A percentile compares a stretch with the other conserved stretches of the same genome.
Conservation (phyloP, 2,329 filamentous ascomycete species). For the Colletotrichum sp. region DNA sequence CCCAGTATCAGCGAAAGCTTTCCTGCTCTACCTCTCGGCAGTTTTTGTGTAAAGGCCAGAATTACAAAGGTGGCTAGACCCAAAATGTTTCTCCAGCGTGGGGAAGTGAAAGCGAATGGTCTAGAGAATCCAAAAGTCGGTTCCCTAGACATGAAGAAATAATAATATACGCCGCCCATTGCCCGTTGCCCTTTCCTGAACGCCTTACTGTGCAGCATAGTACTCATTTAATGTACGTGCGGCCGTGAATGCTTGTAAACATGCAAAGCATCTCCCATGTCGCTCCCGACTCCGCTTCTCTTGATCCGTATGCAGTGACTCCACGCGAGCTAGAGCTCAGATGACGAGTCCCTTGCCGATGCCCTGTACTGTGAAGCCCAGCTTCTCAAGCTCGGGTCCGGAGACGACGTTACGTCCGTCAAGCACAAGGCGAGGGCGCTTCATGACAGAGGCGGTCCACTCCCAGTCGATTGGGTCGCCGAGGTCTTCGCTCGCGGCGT, state of each 20-base stretch:
- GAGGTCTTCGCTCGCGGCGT: constrained; percentile 29
- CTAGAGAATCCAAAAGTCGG: neutral
- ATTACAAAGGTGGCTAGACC: neutral
- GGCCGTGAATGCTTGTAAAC: constrained; percentile 1
- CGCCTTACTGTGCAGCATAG: constrained; percentile 13
- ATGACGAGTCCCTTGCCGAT: constrained; percentile 47
- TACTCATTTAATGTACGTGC: constrained; percentile 5
- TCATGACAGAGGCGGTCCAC: constrained; percentile 31
- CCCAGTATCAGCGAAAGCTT: neutral
- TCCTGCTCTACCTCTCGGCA: neutral
- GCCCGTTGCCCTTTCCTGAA: constrained; percentile 2
- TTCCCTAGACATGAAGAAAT: neutral
- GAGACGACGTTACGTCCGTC: constrained; percentile 23
- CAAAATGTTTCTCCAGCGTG: neutral
- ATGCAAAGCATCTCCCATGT: neutral
- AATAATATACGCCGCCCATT: constrained; percentile 6
- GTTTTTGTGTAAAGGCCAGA: neutral
- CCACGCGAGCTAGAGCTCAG: constrained; percentile 26
- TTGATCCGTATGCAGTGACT: neutral
- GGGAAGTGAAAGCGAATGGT: neutral
- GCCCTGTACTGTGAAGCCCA: constrained; percentile 43
- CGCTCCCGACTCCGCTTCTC: neutral
- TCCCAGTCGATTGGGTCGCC: constrained; percentile 58
- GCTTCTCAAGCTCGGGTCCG: constrained; percentile 28
- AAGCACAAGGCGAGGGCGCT: constrained; percentile 22